Evolutionary conservation across 2,329 filamentous ascomycete species (phyloP), one percentile per base, ranked within the genome.

Genomic region (Sclerotinia glacialis): DNA sequence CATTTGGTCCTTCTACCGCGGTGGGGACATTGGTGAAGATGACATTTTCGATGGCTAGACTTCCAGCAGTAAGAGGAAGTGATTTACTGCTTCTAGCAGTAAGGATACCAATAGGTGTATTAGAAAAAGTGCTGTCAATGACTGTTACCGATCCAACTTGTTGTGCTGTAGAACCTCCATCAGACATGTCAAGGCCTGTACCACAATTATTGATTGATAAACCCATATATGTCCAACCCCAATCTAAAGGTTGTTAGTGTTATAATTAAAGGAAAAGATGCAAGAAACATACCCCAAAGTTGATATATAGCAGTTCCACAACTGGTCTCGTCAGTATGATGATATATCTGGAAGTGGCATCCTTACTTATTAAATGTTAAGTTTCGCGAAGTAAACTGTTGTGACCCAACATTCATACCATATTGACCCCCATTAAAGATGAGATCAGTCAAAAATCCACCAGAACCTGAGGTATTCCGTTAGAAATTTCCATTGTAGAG

Each of bases 1-100:
- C 87, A 69, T 80, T 81, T 26, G 80, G 77, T 70, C 83, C 83
- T 72, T 83, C 76, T 66, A 97, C 84, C 34, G 90, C 91, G 23
- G 84, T 82, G 3, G 83, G 81, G 59, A 91, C 86, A 62, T 82
- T 81, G 71, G 78, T 80, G 78, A 97, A 91, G 78, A 96, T 90
- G 49, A 95, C 90, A 72, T 97, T 97, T 80, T 96, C 90, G 6
- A 97, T 77, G 71, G 96, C 83, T 55, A 97, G 83, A 12, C 90
- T 91, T 69, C 90, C 91, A 74, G 91, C 93, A 72, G 90, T 90
- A 7, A 80, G 80, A 46, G 80, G 77, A 34, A 78, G 79, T 64
- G 83, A 80, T 21, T 86, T 83, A 59, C 86, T 83, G 21, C 76
- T 76, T 70, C 79, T 80, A 1, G 79, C 78, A 3, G 83, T 84